Evolutionary conservation across 306 rosid species (phyloP), one percentile per base, ranked within the genome.

Genomic region (Cucumis melo): DNA sequence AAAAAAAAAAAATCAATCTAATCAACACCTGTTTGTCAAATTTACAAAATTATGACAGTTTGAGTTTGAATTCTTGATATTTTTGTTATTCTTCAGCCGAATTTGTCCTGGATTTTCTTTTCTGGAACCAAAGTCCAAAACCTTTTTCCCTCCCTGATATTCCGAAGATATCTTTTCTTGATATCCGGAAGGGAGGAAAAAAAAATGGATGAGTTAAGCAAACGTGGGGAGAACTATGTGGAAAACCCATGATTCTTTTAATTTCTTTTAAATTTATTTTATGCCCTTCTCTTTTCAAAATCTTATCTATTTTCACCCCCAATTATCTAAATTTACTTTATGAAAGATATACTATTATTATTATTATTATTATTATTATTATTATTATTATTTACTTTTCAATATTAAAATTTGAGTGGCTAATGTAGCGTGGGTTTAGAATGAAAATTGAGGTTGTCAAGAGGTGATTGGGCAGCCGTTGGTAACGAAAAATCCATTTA

Each of bases 161-260:
- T 82, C 73, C 60, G 82, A 85, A 66, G 81, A 76, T 66, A 66
- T 66, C 53, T 66, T 66, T 66, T 41, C 53, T 66, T 66, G 32
- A 66, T 66, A 39, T 41, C 57, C 38, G 39, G 17, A 23, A 23
- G 34, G 57, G 39, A 70, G 57, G 77, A 78, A 80, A 78, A 79
- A 27, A 76, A 62, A 74, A 32, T 32, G 76, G 54, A 80, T 34
- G 60, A 62, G 73, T 68, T 77, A 78, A 71, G 65, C 80, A 78
- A 86, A 82, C 80, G 85, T 83, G 88, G 57, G 87, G 89, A 81
- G 85, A 85, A 81, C 80, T 78, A 75, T 66, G 83, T 64, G 85
- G 87, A 86, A 81, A 84, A 71, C 84, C 87, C 81, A 51, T 51
- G 29, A 72, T 83, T 68, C 5, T 62, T 78, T 56, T 9, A 46